phyloP scores from a whole-genome alignment of 768 basidiomycete genomes.

The Mycena crocata region DNA sequence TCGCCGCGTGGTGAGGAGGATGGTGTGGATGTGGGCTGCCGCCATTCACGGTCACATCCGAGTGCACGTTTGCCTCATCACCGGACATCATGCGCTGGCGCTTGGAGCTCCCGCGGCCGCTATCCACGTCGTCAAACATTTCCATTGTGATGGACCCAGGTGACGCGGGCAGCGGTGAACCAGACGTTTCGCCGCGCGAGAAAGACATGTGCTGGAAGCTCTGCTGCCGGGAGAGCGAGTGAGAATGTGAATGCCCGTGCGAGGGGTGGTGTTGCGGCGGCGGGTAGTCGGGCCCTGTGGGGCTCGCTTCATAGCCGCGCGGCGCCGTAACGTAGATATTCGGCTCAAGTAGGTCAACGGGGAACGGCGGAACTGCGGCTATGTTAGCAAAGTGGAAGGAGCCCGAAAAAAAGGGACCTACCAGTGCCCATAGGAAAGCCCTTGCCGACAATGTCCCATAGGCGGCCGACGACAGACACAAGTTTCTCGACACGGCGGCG shows the following conservation, averaged over 20 bases:
- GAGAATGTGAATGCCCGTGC: conserved; percentile 49
- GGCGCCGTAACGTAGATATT: conserved; percentile 83
- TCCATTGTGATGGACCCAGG: conserved; percentile 58
- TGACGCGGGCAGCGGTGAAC: conserved; percentile 53
- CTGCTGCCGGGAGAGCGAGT: conserved; percentile 67
- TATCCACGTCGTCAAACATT: conserved; percentile 53
- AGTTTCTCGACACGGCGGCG: conserved; percentile 72
- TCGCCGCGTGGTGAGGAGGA: conserved; percentile 35
- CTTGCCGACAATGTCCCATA: conserved; percentile 73
- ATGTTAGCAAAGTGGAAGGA: conserved; percentile 1
- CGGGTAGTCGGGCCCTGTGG: conserved; percentile 52
- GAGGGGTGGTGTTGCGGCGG: conserved; percentile 37
- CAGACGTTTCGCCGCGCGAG: conserved; percentile 47
- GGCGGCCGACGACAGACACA: conserved; percentile 63
- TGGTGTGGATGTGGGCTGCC: conserved; percentile 35
- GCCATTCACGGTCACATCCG: conserved; percentile 21
- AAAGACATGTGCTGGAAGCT: conserved; percentile 68
- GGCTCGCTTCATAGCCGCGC: conserved; percentile 50
- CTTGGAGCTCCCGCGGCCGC: conserved; percentile 54
- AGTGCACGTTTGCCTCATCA: conserved; percentile 39
- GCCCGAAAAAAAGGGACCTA: conserved; percentile 49
- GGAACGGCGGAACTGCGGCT: conserved; percentile 56
- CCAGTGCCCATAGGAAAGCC: conserved; percentile 66
- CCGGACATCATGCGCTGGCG: conserved; percentile 63
- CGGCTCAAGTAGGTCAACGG: conserved; percentile 70